A percentile compares a stretch with the other conserved stretches of the same genome.
phyloP scores from a whole-genome alignment of 2,329 filamentous ascomycete species.

The Paraconiothyrium brasiliense region DNA sequence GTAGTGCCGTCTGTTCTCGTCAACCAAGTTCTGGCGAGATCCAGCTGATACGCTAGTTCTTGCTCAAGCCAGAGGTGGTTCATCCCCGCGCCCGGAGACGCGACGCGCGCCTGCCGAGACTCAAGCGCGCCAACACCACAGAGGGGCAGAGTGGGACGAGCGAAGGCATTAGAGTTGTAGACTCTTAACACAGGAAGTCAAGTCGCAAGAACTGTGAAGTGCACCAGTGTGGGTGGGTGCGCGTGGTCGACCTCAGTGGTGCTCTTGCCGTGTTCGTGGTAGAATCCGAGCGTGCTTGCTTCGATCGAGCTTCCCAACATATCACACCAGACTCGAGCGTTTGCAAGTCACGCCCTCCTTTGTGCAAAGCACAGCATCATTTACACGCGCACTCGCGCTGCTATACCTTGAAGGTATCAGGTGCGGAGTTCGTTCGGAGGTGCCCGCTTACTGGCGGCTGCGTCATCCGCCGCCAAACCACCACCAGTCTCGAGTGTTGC shows the following conservation, averaged over 20 bases:
- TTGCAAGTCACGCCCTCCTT: not conserved
- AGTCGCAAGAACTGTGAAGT: too few relatives aligned
- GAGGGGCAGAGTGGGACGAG: not conserved
- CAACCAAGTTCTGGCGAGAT: slow-evolving; percentile 35
- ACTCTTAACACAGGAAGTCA: too few relatives aligned
- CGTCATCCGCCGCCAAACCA: slow-evolving; percentile 6
- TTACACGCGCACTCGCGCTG: not conserved
- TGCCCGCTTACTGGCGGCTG: slow-evolving; percentile 5
- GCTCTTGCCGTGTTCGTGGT: too few relatives aligned
- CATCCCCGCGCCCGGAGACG: slow-evolving; percentile 24
- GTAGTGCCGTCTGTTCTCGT: slow-evolving; percentile 21
- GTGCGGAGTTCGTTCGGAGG: slow-evolving; percentile 3
- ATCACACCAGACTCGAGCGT: not conserved
- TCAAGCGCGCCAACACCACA: not conserved
- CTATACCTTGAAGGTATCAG: not conserved
- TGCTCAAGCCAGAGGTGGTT: slow-evolving; percentile 35
- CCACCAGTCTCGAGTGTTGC: not conserved
- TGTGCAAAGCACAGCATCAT: not conserved
- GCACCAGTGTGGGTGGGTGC: too few relatives aligned
- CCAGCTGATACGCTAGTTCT: slow-evolving; percentile 30
- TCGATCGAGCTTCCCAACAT: too few relatives aligned
- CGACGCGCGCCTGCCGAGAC: slow-evolving; percentile 12
- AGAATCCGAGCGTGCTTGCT: too few relatives aligned
- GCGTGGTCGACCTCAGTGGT: too few relatives aligned
- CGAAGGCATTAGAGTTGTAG: too few relatives aligned